Conservation (phyloP, 257 asterid species). For the Lycium barbarum region DNA sequence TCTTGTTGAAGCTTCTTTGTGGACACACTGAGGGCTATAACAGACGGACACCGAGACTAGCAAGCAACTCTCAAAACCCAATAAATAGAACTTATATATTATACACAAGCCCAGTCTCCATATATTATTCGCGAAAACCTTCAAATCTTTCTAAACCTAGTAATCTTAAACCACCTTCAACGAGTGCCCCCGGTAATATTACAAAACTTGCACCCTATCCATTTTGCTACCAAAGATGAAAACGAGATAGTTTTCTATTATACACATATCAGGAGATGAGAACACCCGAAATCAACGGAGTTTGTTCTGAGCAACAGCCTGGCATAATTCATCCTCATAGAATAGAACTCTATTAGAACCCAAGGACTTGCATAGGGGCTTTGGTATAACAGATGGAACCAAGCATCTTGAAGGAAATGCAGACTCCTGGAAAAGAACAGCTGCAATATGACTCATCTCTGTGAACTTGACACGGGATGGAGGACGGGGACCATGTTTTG, state of each 20-base stretch:
- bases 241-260: slow-evolving; percentile 21
- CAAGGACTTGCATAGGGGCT: slow-evolving; percentile 77
- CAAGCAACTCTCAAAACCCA: slow-evolving; percentile 5
- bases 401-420: slow-evolving; percentile 63
- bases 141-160: slow-evolving; percentile 13
- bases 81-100: slow-evolving; percentile 18
- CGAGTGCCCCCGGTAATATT: slow-evolving; percentile 15
- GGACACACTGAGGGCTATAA: too few species aligned
- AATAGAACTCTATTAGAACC: slow-evolving; percentile 87
- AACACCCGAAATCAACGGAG: slow-evolving; percentile 59
- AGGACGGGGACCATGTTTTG: slow-evolving; percentile 90
- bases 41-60: neutral
- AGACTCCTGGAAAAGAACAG: slow-evolving; percentile 86
- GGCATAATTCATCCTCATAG: slow-evolving; percentile 94
- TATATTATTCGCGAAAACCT: slow-evolving; percentile 22
- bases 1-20: too few species aligned
- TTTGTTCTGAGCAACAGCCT: slow-evolving; percentile 98
- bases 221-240: slow-evolving; percentile 1
- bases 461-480: slow-evolving; percentile 78
- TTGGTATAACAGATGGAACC: slow-evolving; percentile 72
- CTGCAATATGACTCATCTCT: slow-evolving; percentile 91
- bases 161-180: slow-evolving; percentile 9
- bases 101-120: slow-evolving; percentile 27
- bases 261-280: slow-evolving; percentile 16
- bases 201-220: slow-evolving; percentile 17